Percentiles rank a stretch among this genome's conserved stretches.
phyloP scores from a whole-genome alignment of 768 basidiomycete species.

The Trametopsis cervina region DNA sequence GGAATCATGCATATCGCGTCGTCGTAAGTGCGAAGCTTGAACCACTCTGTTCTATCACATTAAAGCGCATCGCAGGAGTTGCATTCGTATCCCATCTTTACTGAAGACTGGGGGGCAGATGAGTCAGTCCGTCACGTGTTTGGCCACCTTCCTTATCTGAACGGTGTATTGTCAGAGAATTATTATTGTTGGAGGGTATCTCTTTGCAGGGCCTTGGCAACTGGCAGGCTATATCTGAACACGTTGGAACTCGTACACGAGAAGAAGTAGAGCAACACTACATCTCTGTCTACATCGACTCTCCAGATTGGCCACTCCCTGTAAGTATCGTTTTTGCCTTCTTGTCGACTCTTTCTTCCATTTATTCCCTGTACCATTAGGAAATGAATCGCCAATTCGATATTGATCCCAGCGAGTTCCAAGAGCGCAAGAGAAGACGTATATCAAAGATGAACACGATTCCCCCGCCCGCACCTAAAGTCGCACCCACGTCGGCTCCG shows the following conservation, averaged over 20 bases:
- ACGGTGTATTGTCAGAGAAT: constrained; percentile 49
- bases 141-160: not conserved
- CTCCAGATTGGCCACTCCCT: constrained; percentile 73
- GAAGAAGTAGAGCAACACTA: constrained; percentile 95
- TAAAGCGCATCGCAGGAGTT: constrained; percentile 83
- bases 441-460: constrained; percentile 73
- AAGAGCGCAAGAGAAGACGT: constrained; percentile 80
- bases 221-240: constrained; percentile 94
- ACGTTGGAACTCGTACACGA: constrained; percentile 88
- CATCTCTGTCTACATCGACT: constrained; percentile 69
- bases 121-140: constrained; percentile 50
- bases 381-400: constrained; percentile 54
- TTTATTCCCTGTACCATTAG: constrained; percentile 17
- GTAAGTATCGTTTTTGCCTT: constrained; percentile 36
- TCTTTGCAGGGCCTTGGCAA: constrained; percentile 87
- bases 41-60: constrained; percentile 4
- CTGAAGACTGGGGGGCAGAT: constrained; percentile 95
- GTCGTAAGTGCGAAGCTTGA: constrained; percentile 48
- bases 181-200: constrained; percentile 84
- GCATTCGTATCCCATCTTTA: constrained; percentile 94
- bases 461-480: constrained; percentile 52
- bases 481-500: constrained; percentile 82
- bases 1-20: constrained; percentile 84
- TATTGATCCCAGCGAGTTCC: constrained; percentile 76
- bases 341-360: constrained; percentile 2